Base-by-base conservation (phyloP, 176 grass and related monocot species). In the Ampelocalamus luodianensis region DNA sequence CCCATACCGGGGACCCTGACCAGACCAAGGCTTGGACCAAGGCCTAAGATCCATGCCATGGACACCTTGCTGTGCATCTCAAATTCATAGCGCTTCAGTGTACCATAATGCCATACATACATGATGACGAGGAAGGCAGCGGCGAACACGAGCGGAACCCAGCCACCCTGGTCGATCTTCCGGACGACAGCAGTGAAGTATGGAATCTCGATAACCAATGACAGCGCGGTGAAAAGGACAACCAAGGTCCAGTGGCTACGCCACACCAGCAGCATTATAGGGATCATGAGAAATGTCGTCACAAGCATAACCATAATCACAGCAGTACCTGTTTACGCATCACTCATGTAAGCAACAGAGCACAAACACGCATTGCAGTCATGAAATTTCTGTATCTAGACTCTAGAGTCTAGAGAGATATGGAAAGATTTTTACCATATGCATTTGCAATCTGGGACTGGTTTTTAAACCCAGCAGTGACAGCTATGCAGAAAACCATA, bases 51-150 rank as follows among this genome's bases (percentile, higher is more conserved):
- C 94, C 94, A 94, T 3, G 90, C 90, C 80, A 97, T 88, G 65
- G 94, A 94, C n/a, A 97, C 92, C 88, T 94, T 97, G 83, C 87
- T 94, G 83, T 94, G 92, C 77, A 94, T 90, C 83, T 97, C 94
- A 2, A 91, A 94, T 53, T 97, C 92, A 0, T 92, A 92, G 22
- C 90, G 80, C 73, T 97, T 94, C 7, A 94, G 69, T 0, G 92
- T 94, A 44, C 92, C 90, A 8, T 97, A 97, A 26, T 92, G 92
- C 94, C 94, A 97, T 4, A 90, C 75, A 23, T 92, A 94, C 92
- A 97, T 97, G 86, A 92, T 77, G 24, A 92, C 6, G 53, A 97
- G 83, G 83, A 94, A 89, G 78, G 39, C 81, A 0, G 8, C 84
- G 0, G 92, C 92, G 0, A 94, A 88, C 27, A 89, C 90, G 20